phyloP scores from a whole-genome alignment of 805 yeast genomes.

The Metschnikowia kunwiensis region DNA sequence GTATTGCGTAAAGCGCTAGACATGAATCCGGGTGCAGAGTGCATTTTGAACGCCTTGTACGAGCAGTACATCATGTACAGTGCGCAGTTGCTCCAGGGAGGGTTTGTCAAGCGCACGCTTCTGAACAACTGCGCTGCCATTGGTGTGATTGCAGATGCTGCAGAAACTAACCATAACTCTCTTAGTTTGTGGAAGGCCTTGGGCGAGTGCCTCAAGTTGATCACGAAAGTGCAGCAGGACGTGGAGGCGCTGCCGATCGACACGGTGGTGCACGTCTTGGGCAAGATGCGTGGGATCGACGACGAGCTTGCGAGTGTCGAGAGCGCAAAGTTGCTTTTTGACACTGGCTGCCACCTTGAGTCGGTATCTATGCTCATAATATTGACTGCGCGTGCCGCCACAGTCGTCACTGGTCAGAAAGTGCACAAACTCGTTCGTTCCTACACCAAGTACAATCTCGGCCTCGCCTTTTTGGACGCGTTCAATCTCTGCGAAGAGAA shows the following conservation, averaged over 20 bases:
- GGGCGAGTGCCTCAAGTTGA: conserved; percentile 54
- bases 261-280: conserved; percentile 17
- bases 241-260: conserved; percentile 47
- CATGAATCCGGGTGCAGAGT: conserved; percentile 46
- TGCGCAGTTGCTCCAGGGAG: conserved; percentile 48
- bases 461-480: conserved; percentile 56
- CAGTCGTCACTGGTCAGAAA: conserved; percentile 32
- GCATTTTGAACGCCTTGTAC: conserved; percentile 49
- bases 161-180: conserved; percentile 34
- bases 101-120: conserved; percentile 66
- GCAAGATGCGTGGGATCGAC: conserved; percentile 16
- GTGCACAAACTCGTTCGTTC: conserved; percentile 52
- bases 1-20: conserved; percentile 43
- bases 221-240: conserved; percentile 54
- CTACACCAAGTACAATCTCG: conserved; percentile 63
- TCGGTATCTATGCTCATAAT: conserved; percentile 42
- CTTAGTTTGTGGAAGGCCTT: conserved; percentile 66
- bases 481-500: conserved; percentile 18
- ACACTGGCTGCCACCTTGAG: conserved; percentile 21
- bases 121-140: conserved; percentile 47
- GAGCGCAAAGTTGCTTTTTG: conserved; percentile 10
- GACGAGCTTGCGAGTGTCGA: conserved; percentile 22
- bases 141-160: conserved; percentile 38
- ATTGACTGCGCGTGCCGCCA: conserved; percentile 46
- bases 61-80: conserved; percentile 59